Evolutionary conservation across 495 filamentous ascomycete species (phyloP).

Genomic region (Lentithecium fluviatile): DNA sequence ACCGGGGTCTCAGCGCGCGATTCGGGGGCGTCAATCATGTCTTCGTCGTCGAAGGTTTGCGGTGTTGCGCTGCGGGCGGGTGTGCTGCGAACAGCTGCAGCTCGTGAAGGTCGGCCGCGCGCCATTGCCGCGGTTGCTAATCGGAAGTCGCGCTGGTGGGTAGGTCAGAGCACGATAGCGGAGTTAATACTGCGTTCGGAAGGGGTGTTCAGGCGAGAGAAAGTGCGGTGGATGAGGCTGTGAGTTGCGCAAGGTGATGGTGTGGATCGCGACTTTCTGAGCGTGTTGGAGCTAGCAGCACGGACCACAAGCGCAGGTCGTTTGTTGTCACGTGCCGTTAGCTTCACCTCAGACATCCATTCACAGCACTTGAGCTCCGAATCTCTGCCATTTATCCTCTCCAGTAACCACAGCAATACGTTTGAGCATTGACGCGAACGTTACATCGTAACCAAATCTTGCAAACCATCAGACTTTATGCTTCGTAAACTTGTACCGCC

Average conservation of each 20-base stretch:
- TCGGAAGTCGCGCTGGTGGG: no score
- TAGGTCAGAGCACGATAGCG: no score
- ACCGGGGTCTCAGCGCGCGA: conserved; percentile 35
- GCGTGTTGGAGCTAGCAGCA: conserved; percentile 2
- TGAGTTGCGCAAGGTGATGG: background rate
- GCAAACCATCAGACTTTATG: no score
- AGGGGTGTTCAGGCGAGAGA: background rate
- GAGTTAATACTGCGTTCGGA: background rate
- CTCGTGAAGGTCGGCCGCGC: conserved; percentile 28
- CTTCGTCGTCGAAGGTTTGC: conserved; percentile 39
- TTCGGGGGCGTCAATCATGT: conserved; percentile 37
- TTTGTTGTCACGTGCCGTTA: background rate
- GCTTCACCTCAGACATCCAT: no score
- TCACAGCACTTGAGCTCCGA: no score
- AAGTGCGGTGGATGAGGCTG: background rate
- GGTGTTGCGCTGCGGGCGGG: conserved; percentile 30
- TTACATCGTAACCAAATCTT: no score
- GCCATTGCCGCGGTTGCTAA: conserved; percentile 11
- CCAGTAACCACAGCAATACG: no score
- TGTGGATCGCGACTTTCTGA: conserved; percentile 9
- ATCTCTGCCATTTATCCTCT: no score
- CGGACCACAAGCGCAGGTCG: no score
- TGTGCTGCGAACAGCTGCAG: conserved; percentile 33
- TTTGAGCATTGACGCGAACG: no score
- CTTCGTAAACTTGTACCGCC: no score